Evolutionary conservation across 1,139 yeast species (phyloP), one percentile per base, ranked within the genome.

Genomic region (Suhomyces choctaworum): DNA sequence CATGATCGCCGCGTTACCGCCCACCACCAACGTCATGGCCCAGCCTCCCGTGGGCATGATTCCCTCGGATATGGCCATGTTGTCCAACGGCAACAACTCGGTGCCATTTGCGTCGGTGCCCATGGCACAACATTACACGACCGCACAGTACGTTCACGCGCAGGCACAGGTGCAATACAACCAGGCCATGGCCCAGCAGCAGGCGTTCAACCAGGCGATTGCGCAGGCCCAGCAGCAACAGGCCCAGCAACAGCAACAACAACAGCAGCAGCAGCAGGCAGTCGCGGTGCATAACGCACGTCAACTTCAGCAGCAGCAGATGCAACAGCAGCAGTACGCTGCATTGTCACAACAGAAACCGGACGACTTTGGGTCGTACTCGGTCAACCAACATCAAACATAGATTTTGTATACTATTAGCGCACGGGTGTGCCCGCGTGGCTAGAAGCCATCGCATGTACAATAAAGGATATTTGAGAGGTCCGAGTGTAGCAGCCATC

Each of bases 201-300:
- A 46, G 36, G 50, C 48, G 11, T 46, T 46, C 32, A 46, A 44
- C 35, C 50, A 45, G 35, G 49, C 48, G 9, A 37, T 46, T 24
- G 46, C 44, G 10, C 52, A 45, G 22, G 45, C 42, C n/a, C 50
- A 45, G 24, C 42, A 36, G 16, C 42, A 35, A 19, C 44, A 41
- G 19, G 48, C 42, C 6, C 20, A 17, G 8, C 20, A 17, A 17
- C 20, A 17, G 17, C 47, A 40, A 28, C n/a, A n/a, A n/a, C 20
- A 17, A 17, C 20, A 17, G 8, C 20, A 17, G 17, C 47, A 40
- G 29, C 51, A 43, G 32, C 34, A 31, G 27, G 39, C 32, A 6
- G 39, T 31, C 16, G 40, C 40, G 11, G 40, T 27, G 7, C 40
- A 37, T 25, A 32, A 37, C 13, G 40, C 37, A 22, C 31, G 40